Percentiles rank a stretch among this genome's conserved stretches.
Conservation (phyloP, 768 basidiomycete genomes). For the Termitomyces sp. region DNA sequence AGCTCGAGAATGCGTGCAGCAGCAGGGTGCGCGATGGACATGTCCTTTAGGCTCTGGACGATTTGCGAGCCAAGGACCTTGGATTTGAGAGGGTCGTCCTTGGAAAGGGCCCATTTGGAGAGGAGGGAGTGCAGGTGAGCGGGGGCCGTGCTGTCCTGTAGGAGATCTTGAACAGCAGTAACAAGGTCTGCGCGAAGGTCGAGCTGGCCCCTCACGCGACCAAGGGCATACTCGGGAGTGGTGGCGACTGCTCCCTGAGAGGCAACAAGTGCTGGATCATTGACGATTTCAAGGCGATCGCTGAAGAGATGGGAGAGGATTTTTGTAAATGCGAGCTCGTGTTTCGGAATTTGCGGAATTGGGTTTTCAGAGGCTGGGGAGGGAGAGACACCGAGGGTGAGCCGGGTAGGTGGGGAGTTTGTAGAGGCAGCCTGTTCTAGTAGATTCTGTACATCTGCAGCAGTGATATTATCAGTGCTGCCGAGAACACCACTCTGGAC, state of each 20-base stretch:
- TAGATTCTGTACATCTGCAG: conserved; percentile 47
- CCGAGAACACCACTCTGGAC: conserved; percentile 67
- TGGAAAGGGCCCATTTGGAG: conserved; percentile 74
- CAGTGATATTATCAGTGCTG: conserved; percentile 32
- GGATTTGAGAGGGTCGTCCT: conserved; percentile 68
- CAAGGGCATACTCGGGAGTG: conserved; percentile 92
- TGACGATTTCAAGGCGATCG: conserved; percentile 77
- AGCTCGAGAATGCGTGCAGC: conserved; percentile 58
- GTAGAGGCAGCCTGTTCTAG: conserved; percentile 37
- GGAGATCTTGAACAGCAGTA: conserved; percentile 56
- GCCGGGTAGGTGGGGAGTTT: conserved; percentile 32
- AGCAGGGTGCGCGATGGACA: conserved; percentile 33
- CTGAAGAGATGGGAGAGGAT: conserved; percentile 80
- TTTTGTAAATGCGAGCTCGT: conserved; percentile 89
- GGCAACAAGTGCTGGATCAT: conserved; percentile 72
- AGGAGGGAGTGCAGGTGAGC: conserved; percentile 66
- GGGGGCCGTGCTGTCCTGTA: conserved; percentile 47
- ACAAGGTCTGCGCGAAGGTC: conserved; percentile 72
- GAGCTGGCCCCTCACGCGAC: conserved; percentile 80
- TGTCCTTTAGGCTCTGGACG: conserved; percentile 41
- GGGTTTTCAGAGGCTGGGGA: conserved; percentile 17
- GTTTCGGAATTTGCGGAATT: conserved; percentile 73
- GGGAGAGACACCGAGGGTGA: conserved; percentile 44
- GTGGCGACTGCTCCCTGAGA: conserved; percentile 75
- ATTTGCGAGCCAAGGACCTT: conserved; percentile 56